A percentile compares a stretch with the other conserved stretches of the same genome.
Evolutionary conservation across 164 flowering plant species (phyloP).

Genomic region (Piper longum): DNA sequence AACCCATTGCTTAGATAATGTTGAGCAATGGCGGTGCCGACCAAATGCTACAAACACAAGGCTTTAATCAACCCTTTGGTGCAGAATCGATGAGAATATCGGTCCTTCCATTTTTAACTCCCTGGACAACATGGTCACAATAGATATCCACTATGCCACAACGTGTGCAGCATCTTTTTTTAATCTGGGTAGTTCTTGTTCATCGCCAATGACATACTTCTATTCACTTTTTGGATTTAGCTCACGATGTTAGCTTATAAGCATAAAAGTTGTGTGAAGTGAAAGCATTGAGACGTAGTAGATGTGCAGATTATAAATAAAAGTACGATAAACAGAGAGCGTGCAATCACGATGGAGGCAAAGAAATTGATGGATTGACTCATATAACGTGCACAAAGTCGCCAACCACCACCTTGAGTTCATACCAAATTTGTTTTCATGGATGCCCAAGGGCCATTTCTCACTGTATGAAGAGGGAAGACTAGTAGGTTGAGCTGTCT

Average conservation of each 20-base stretch:
- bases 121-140: background rate
- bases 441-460: conserved; percentile 2
- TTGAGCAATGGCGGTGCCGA: background rate
- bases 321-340: conserved; percentile 6
- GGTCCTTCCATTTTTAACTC: background rate
- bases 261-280: no score
- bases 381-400: conserved; percentile 14
- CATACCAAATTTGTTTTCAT: conserved; percentile 7
- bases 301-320: background rate
- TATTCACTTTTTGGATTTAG: no score
- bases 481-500: background rate
- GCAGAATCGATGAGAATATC: background rate
- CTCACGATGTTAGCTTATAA: no score
- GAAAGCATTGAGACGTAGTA: background rate
- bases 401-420: conserved; percentile 3
- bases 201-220: no score
- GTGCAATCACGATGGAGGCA: conserved; percentile 22
- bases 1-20: no score
- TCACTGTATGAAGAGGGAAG: background rate
- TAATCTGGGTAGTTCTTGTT: no score
- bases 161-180: background rate
- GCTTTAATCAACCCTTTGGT: background rate
- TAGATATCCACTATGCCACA: no score
- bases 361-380: conserved; percentile 23
- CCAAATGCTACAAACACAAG: background rate